phyloP scores from a whole-genome alignment of 2,329 filamentous ascomycete genomes.

The Bipolaris zeicola region DNA sequence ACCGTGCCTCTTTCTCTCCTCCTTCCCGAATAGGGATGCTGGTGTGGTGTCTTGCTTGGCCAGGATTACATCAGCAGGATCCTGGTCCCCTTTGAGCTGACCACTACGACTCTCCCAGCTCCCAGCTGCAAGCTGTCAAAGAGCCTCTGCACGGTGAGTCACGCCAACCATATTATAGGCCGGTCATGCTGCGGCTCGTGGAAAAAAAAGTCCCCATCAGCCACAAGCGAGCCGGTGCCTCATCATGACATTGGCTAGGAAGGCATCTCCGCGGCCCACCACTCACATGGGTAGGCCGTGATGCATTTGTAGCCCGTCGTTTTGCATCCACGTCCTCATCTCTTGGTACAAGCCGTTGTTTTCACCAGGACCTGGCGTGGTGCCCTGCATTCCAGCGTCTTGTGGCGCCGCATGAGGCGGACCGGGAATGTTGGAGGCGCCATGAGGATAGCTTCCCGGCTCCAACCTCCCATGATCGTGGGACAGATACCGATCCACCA shows the following conservation, averaged over 20 bases:
- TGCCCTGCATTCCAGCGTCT: neutral
- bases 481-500: constrained; percentile 28
- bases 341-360: constrained; percentile 18
- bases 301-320: constrained; percentile 20
- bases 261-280: neutral
- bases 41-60: neutral
- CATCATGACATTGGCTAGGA: neutral
- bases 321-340: constrained; percentile 25
- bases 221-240: neutral
- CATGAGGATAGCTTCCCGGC: constrained; percentile 1
- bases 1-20: neutral
- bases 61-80: constrained; percentile 1
- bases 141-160: constrained; percentile 2
- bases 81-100: neutral
- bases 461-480: constrained; percentile 1
- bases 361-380: constrained; percentile 1
- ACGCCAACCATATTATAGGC: constrained; percentile 5
- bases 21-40: neutral
- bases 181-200: neutral
- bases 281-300: constrained; percentile 22
- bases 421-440: neutral
- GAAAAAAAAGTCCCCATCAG: neutral
- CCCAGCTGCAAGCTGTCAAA: neutral
- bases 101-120: neutral
- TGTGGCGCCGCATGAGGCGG: neutral